Percentiles rank a stretch among this genome's conserved stretches.
Conservation (phyloP, 371 early-diverging fungal species). For the Mucor saturninus region DNA sequence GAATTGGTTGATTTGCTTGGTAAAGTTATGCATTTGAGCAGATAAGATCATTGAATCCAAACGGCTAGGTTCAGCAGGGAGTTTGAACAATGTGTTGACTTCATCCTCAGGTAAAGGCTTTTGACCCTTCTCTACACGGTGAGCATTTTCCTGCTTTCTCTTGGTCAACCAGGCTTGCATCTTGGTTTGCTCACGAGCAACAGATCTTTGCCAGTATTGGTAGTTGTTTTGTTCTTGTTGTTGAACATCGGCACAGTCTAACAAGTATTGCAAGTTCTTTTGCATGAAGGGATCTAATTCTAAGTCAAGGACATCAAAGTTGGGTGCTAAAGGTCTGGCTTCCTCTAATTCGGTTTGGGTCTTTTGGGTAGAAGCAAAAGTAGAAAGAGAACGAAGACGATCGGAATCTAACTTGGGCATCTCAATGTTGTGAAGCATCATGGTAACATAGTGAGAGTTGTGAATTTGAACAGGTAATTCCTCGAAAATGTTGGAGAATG, state of each 20-base stretch:
- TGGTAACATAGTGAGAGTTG: conserved; percentile 81
- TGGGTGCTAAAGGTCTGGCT: conserved; percentile 73
- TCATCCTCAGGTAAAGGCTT: conserved; percentile 83
- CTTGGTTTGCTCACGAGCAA: conserved; percentile 85
- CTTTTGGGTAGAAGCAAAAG: conserved; percentile 48
- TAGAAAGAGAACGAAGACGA: conserved; percentile 50
- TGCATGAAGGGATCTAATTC: conserved; percentile 81
- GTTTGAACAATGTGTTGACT: conserved; percentile 69
- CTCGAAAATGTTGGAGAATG: conserved; percentile 87
- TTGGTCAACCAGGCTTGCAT: conserved; percentile 65
- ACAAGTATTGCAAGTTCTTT: conserved; percentile 87
- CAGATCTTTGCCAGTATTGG: conserved; percentile 91
- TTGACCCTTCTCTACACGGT: conserved; percentile 76
- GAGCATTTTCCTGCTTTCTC: conserved; percentile 79
- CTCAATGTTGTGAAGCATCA: conserved; percentile 83
- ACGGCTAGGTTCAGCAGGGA: conserved; percentile 87
- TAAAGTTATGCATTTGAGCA: conserved; percentile 89
- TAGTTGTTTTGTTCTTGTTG: conserved; percentile 91
- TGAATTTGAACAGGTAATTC: conserved; percentile 87
- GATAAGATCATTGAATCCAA: conserved; percentile 87
- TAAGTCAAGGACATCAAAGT: conserved; percentile 84
- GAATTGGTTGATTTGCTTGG: conserved; percentile 89
- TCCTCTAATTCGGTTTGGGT: conserved; percentile 45
- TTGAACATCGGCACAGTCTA: conserved; percentile 89
- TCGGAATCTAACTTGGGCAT: conserved; percentile 52